phyloP scores from a whole-genome alignment of 768 basidiomycete genomes.

The Russula sp. region DNA sequence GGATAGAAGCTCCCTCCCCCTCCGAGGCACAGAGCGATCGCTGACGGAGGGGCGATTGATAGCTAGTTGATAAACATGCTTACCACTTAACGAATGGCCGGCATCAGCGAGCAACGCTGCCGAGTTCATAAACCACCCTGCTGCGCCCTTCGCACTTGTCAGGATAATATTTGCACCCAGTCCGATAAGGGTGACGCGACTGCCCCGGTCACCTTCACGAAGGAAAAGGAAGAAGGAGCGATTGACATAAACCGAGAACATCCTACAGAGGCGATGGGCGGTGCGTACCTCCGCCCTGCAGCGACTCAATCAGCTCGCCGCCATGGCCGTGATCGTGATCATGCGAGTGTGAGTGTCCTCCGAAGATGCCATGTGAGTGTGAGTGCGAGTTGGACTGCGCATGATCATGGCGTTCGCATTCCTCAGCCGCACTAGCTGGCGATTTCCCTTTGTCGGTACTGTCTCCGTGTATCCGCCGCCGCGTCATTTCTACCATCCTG shows the following conservation, averaged over 20 bases:
- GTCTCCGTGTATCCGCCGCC: constrained; percentile 12
- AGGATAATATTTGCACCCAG: constrained; percentile 75
- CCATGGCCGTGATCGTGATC: constrained; percentile 11
- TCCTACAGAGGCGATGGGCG: neutral
- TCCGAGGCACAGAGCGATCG: neutral
- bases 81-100: constrained; percentile 83
- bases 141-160: constrained; percentile 76
- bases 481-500: neutral
- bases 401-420: neutral
- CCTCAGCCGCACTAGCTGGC: neutral
- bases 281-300: constrained; percentile 17
- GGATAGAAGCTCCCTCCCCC: neutral
- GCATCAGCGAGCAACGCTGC: constrained; percentile 90
- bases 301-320: constrained; percentile 16
- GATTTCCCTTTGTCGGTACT: neutral
- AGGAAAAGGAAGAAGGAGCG: neutral
- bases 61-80: constrained; percentile 26
- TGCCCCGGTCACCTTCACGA: constrained; percentile 65
- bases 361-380: constrained; percentile 19
- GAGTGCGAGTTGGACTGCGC: neutral
- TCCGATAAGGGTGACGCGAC: constrained; percentile 78
- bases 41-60: neutral
- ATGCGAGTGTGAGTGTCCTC: constrained; percentile 20
- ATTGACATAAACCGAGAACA: neutral
- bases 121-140: constrained; percentile 87